A percentile compares a stretch with the other conserved stretches of the same genome.
These are phyloP conservation scores for Pseudopyrenochaeta lycopersici DNA, from an alignment of 2,329 filamentous ascomycete genomes.

Conservation along the genomic window DNA sequence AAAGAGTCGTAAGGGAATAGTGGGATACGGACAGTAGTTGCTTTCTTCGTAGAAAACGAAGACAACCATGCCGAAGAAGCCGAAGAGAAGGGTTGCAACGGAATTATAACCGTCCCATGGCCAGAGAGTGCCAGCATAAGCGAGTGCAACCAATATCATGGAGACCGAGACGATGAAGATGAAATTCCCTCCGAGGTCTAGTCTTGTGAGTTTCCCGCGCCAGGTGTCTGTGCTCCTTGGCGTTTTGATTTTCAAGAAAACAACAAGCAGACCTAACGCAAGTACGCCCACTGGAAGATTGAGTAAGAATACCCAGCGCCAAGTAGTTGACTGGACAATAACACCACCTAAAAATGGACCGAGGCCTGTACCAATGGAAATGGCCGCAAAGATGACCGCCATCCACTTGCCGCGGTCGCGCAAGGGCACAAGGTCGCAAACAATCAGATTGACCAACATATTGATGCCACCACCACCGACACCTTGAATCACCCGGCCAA, in stretches of 20 bases:
- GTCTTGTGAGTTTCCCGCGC: not conserved
- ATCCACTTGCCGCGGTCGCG: slow-evolving; percentile 52
- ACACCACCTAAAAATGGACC: slow-evolving; percentile 27
- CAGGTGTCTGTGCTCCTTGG: not conserved
- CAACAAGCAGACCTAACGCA: slow-evolving; percentile 25
- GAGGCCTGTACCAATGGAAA: slow-evolving; percentile 15
- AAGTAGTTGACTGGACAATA: slow-evolving; percentile 39
- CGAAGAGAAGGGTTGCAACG: slow-evolving; percentile 55
- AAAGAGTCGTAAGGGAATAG: slow-evolving; percentile 54
- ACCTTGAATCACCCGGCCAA: slow-evolving; percentile 63
- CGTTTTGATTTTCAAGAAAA: slow-evolving; percentile 52
- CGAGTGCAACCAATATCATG: slow-evolving; percentile 53
- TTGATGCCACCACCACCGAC: slow-evolving; percentile 54
- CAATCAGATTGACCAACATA: slow-evolving; percentile 55
- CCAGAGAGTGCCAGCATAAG: slow-evolving; percentile 52
- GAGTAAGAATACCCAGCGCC: slow-evolving; percentile 56
- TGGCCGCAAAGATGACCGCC: slow-evolving; percentile 19
- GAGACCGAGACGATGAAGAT: slow-evolving; percentile 50
- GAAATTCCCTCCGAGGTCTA: slow-evolving; percentile 56
- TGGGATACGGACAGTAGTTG: slow-evolving; percentile 26
- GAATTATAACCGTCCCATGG: slow-evolving; percentile 51
- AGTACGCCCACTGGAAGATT: slow-evolving; percentile 34
- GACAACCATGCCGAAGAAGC: slow-evolving; percentile 45
- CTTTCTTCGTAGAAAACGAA: slow-evolving; percentile 49
- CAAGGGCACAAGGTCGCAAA: slow-evolving; percentile 59